These are phyloP conservation scores for Fusarium nanum DNA, from an alignment of 2,329 filamentous ascomycete species.

Conservation along the genomic window DNA sequence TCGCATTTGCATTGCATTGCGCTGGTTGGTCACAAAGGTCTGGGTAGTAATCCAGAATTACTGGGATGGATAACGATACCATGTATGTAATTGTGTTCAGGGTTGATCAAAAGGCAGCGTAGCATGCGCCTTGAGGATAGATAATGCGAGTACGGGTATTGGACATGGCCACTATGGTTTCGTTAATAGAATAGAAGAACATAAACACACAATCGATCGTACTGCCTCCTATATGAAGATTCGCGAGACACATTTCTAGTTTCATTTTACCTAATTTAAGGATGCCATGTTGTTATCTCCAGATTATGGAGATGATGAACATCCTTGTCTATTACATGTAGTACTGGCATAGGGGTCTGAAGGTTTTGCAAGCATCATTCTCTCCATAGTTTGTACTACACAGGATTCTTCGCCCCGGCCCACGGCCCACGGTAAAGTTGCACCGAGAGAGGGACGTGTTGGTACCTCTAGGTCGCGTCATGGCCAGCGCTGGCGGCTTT, in stretches of 20 bases:
- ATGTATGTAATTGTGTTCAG: conserved; percentile 31
- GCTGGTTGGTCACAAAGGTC: conserved; percentile 22
- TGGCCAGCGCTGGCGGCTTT: conserved; percentile 25
- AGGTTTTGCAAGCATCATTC: background rate
- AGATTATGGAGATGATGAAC: background rate
- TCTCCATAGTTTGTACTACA: background rate
- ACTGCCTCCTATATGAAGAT: background rate
- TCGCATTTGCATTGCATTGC: conserved; percentile 36
- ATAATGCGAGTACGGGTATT: background rate
- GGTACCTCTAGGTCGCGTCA: conserved; percentile 6
- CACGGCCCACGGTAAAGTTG: conserved; percentile 7
- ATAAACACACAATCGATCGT: background rate
- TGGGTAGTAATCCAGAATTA: conserved; percentile 14
- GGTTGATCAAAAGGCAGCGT: conserved; percentile 7
- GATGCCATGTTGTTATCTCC: background rate
- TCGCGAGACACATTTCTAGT: background rate
- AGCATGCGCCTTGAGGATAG: background rate
- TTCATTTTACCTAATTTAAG: background rate
- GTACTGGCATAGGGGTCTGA: background rate
- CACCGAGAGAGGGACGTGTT: conserved; percentile 8
- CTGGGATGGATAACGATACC: conserved; percentile 32
- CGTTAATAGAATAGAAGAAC: conserved; percentile 24
- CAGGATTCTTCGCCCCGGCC: background rate
- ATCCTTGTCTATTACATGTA: background rate
- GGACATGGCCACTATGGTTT: background rate